Conservation (phyloP, 2,329 filamentous ascomycete genomes). For the Lecanosticta acicola region DNA sequence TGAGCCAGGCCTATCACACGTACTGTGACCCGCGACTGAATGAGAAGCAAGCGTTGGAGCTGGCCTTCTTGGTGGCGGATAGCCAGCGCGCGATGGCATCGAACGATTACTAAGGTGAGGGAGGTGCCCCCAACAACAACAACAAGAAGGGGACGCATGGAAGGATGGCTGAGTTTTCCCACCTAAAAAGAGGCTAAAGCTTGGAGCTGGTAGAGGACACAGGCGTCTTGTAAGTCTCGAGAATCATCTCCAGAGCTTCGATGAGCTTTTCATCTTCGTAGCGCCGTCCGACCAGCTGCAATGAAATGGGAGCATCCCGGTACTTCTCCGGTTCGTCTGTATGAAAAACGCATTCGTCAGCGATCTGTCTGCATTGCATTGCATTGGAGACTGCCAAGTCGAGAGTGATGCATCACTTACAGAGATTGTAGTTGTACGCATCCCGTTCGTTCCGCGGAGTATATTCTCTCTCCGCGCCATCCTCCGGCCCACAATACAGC, state of each 20-base stretch:
- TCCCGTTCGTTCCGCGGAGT: conserved; percentile 44
- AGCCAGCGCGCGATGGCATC: conserved; percentile 25
- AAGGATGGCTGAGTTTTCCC: no score
- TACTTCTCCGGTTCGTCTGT: conserved; percentile 39
- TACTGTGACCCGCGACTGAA: conserved; percentile 95
- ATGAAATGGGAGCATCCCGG: conserved; percentile 45
- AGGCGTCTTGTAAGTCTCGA: conserved; percentile 7
- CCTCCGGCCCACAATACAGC: conserved; percentile 39
- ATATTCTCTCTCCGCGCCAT: conserved; percentile 36
- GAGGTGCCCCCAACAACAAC: no score
- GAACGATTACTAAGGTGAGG: no score
- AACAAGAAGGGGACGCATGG: no score
- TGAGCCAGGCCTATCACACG: conserved; percentile 86
- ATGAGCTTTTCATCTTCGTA: conserved; percentile 53
- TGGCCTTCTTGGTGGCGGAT: conserved; percentile 88
- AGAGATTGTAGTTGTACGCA: conserved; percentile 44
- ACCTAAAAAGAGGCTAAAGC: background rate
- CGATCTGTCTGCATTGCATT: no score
- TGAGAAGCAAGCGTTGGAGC: conserved; percentile 93
- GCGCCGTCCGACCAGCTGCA: conserved; percentile 51
- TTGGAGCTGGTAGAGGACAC: background rate
- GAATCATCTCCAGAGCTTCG: conserved; percentile 35
- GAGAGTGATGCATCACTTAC: conserved; percentile 33
- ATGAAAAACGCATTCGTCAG: no score
- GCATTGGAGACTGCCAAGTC: no score